Evolutionary conservation across 495 filamentous ascomycete species (phyloP), one percentile per base, ranked within the genome.

Genomic region (Staphylotrichum longicolle): DNA sequence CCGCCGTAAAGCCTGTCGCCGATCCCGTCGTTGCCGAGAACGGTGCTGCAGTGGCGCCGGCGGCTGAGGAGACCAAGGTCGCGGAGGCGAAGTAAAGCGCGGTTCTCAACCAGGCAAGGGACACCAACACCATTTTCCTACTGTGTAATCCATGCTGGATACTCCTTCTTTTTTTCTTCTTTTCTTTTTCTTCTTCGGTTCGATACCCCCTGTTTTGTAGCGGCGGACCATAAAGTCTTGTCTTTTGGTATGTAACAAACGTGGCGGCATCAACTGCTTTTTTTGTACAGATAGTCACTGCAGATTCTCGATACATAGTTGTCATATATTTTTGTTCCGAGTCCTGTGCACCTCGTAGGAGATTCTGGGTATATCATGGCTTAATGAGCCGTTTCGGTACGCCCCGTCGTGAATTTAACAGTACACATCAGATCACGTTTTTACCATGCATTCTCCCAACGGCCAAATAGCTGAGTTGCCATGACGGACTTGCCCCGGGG

Each of bases 201-300:
- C 54, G 54, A 57, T 57, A 57, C 54, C 54, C 52, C 44, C 33
- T 35, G 33, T 40, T 39, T 39, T 14, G 32, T 57, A 30, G 8
- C 15, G 32, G 44, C 32, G 44, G n/a, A n/a, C 54, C 37, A 7
- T 39, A 54, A 39, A 34, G 33, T 4, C 35, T 9, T 45, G 35
- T 37, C 3, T 42, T 57, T 39, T 35, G 32, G 14, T 15, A 34
- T 37, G 27, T 20, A 47, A 34, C n/a, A 7, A 33, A 33, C 35
- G 50, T 41, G 15, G 50, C 35, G 34, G 50, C 15, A 14, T 40
- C 33, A 14, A 20, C 2, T 45, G 15, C 37, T 44, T 57, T 39
- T 10, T 39, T 35, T 56, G 41, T 45, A 45, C 14, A n/a, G 3
- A 54, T 41, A 54, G 37, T 37, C 14, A 39, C 7, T 40, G 55